phyloP scores from a whole-genome alignment of 73 alveolate genomes.

The Paramecium octaurelia region DNA sequence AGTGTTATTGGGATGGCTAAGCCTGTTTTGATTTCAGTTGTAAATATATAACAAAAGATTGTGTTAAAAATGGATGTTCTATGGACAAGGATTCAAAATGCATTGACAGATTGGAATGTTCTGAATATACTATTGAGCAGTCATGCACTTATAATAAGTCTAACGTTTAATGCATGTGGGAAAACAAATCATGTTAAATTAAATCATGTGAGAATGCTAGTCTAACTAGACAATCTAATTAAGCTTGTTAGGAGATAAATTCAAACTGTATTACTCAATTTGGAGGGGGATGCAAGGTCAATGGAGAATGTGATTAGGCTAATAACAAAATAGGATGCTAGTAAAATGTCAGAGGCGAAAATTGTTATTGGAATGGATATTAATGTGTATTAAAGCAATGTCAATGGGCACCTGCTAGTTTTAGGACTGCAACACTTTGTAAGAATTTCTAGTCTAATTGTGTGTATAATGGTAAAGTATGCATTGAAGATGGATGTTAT shows the following conservation, averaged over 20 bases:
- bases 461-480: background rate
- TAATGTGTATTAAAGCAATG: background rate
- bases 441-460: background rate
- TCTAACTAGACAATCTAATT: background rate
- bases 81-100: background rate
- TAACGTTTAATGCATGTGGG: background rate
- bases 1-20: slow-evolving; percentile 22
- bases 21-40: background rate
- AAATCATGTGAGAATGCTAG: background rate
- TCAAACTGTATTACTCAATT: background rate
- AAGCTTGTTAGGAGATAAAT: background rate
- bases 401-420: background rate
- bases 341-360: background rate
- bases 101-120: background rate
- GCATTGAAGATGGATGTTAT: background rate
- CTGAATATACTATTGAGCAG: background rate
- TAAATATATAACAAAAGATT: background rate
- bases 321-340: background rate
- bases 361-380: background rate
- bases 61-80: background rate
- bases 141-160: background rate
- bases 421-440: background rate
- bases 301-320: background rate
- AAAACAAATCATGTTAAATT: background rate
- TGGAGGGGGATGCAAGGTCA: background rate